Conservation (phyloP, 257 asterid genomes). For the Jacaranda mimosifolia region DNA sequence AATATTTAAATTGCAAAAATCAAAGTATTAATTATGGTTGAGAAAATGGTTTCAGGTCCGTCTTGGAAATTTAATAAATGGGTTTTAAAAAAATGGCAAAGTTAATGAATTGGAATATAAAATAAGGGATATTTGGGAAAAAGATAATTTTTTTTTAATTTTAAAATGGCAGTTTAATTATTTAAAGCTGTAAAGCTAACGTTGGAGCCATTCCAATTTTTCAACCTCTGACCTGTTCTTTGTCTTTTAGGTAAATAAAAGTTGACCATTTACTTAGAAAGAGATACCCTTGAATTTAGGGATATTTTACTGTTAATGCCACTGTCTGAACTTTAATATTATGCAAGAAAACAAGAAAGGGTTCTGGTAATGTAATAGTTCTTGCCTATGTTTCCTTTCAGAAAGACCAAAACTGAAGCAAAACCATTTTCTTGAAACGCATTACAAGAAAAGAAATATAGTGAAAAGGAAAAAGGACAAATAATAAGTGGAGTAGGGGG, state of each 20-base stretch:
- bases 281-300: constrained; percentile 43
- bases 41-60: constrained; percentile 90
- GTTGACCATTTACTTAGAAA: constrained; percentile 49
- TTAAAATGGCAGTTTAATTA: constrained; percentile 52
- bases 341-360: neutral
- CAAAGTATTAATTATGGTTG: constrained; percentile 82
- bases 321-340: constrained; percentile 25
- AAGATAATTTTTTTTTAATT: constrained; percentile 34
- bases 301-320: constrained; percentile 55
- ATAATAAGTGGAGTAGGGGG: too few species aligned
- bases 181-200: constrained; percentile 81
- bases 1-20: constrained; percentile 73
- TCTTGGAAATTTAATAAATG: constrained; percentile 75
- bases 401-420: constrained; percentile 19
- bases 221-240: constrained; percentile 74
- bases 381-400: neutral
- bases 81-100: constrained; percentile 52
- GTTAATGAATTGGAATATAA: constrained; percentile 53
- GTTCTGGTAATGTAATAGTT: constrained; percentile 3
- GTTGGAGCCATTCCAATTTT: constrained; percentile 64
- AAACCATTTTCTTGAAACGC: neutral
- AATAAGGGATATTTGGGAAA: constrained; percentile 40
- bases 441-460: neutral
- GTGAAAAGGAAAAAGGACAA: too few species aligned
- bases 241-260: constrained; percentile 73